Conservation (phyloP, 306 rosid species). For the Senna siamea region DNA sequence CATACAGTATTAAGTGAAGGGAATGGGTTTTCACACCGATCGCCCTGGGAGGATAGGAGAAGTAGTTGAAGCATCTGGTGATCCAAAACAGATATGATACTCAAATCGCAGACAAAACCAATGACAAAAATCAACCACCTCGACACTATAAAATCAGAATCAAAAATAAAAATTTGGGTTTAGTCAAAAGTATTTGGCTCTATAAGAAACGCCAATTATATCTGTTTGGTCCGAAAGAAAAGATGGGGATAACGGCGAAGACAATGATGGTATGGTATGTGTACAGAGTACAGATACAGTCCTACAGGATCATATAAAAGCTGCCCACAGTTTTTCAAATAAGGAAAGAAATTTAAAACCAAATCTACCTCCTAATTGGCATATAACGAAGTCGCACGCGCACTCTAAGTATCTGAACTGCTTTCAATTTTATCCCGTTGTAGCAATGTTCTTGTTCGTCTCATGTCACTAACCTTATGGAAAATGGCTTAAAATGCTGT, state of each 20-base stretch:
- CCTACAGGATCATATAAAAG: background rate
- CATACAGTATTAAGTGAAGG: background rate
- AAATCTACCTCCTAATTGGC: slow-evolving; percentile 10
- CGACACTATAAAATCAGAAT: too few species aligned
- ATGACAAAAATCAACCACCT: background rate
- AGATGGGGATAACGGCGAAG: background rate
- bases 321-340: background rate
- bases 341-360: slow-evolving; percentile 28
- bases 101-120: background rate
- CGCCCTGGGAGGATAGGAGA: background rate
- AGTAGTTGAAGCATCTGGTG: slow-evolving; percentile 1
- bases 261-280: slow-evolving; percentile 18
- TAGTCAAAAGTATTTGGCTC: background rate
- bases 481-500: background rate
- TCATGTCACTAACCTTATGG: background rate
- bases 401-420: background rate
- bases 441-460: background rate
- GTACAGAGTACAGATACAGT: background rate
- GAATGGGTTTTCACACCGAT: background rate
- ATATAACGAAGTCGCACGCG: background rate
- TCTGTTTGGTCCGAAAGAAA: too few species aligned
- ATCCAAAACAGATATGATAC: slow-evolving; percentile 16
- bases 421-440: background rate
- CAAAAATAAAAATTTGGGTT: background rate
- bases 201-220: slow-evolving; percentile 10